Evolutionary conservation across 225 moss, liverwort and hornwort species (phyloP), one percentile per base, ranked within the genome.

Genomic region (Rhytidiadelphus loreus): DNA sequence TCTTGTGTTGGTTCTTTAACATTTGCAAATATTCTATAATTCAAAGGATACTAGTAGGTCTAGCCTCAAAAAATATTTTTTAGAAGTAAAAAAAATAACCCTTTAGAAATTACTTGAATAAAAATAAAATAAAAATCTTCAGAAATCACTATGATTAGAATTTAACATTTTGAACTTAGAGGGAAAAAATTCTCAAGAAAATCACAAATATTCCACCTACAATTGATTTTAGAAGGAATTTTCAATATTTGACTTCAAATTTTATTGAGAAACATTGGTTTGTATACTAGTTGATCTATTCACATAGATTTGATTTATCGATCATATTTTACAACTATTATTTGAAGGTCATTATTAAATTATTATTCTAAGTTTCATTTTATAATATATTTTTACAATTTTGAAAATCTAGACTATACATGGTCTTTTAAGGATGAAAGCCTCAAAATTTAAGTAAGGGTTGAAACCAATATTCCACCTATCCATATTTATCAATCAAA

Each of bases 391-490:
- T 22, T 33, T 52, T 0, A 12, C 3, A 33, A 52, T 52, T 52
- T 76, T 8, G 5, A 0, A 50, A 76, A 33, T 14, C 3, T 23
- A 23, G 2, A 76, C 23, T 76, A 35, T 1, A 3, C 2, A 0
- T 35, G 0, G 8, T 35, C 8, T 0, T 5, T 5, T 1, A 52
- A 1, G 22, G 5, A 0, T 50, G 14, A 35, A n/a, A 57, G 16
- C 7, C 8, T 56, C 18, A n/a, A 18, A n/a, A 11, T 57, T 39
- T 17, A 57, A 57, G 0, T 78, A 16, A 78, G 0, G 5, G 0
- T 53, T 28, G 8, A 25, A 56, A 28, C 17, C 5, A 39, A 57
- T 12, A 56, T 16, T 39, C n/a, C 11, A 17, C 17, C 7, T 11
- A 7, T 55, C 17, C 0, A 16, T 16, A 26, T 37, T 37, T 56